Percentiles rank a stretch among this genome's conserved stretches.
phyloP scores from a whole-genome alignment of 2,329 filamentous ascomycete species.

The Botrytis porri region DNA sequence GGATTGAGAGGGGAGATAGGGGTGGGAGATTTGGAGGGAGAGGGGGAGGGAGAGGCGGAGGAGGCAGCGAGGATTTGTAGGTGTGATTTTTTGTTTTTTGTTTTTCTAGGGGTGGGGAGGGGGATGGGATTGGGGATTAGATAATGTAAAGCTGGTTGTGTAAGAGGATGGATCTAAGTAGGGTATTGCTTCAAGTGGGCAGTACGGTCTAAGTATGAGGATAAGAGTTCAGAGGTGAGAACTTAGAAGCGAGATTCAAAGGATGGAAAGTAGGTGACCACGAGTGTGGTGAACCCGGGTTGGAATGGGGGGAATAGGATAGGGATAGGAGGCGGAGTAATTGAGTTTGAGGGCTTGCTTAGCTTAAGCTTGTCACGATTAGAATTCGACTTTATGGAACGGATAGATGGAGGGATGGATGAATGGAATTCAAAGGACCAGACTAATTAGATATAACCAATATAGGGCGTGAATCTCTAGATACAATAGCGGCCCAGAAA shows the following conservation, averaged over 20 bases:
- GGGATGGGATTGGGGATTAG: background rate
- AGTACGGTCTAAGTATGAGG: background rate
- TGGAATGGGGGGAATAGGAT: background rate
- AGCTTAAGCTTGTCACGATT: background rate
- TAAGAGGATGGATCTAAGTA: background rate
- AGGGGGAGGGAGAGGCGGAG: background rate
- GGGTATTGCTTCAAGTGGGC: background rate
- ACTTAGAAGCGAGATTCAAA: background rate
- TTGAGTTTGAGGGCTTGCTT: background rate
- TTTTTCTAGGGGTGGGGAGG: too few species aligned
- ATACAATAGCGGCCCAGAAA: conserved; percentile 6
- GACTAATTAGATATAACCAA: background rate
- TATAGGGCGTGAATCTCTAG: background rate
- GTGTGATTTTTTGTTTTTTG: background rate
- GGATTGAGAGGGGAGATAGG: background rate
- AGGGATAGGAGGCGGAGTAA: background rate
- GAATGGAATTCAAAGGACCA: background rate
- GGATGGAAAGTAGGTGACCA: background rate
- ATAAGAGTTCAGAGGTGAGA: background rate
- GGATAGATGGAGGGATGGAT: background rate
- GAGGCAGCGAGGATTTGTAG: background rate
- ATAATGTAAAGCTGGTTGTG: background rate
- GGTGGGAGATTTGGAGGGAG: background rate
- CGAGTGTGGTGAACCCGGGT: background rate
- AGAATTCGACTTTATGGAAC: background rate